Percentiles rank a stretch among this genome's conserved stretches.
phyloP scores from a whole-genome alignment of 2,329 filamentous ascomycete genomes.

The Colletotrichum camelliae region DNA sequence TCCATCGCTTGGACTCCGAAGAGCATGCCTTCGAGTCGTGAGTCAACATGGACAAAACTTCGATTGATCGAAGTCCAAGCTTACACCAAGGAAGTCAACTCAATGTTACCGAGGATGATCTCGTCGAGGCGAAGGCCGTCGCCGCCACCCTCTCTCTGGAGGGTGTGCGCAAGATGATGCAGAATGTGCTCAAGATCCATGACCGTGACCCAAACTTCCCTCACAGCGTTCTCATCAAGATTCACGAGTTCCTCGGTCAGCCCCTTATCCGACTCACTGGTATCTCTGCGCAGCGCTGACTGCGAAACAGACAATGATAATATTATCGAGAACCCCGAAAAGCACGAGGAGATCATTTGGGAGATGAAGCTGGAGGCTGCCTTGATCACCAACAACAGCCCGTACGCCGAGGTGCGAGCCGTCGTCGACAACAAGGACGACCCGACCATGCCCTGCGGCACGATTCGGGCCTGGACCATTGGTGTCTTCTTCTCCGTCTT shows the following conservation, averaged over 20 bases:
- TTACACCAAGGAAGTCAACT: constrained; percentile 24
- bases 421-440: constrained; percentile 63
- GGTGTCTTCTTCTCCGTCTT: constrained; percentile 56
- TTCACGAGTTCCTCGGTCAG: constrained; percentile 44
- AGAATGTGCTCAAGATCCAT: constrained; percentile 44
- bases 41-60: background rate
- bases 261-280: constrained; percentile 33
- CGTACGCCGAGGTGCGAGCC: constrained; percentile 62
- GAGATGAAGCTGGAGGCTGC: constrained; percentile 62
- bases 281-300: background rate
- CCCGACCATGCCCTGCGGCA: constrained; percentile 53
- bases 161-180: constrained; percentile 41
- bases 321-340: constrained; percentile 46
- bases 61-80: background rate
- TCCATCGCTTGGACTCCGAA: constrained; percentile 6
- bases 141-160: constrained; percentile 39
- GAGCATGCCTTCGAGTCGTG: constrained; percentile 17
- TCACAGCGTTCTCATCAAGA: constrained; percentile 42
- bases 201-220: constrained; percentile 50
- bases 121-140: constrained; percentile 47
- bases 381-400: constrained; percentile 60
- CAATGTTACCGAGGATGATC: constrained; percentile 46
- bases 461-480: constrained; percentile 59
- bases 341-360: constrained; percentile 52
- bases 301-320: constrained; percentile 23